phyloP scores from a whole-genome alignment of 352 stramenopile genomes.

The Pythium grandisporangium region DNA sequence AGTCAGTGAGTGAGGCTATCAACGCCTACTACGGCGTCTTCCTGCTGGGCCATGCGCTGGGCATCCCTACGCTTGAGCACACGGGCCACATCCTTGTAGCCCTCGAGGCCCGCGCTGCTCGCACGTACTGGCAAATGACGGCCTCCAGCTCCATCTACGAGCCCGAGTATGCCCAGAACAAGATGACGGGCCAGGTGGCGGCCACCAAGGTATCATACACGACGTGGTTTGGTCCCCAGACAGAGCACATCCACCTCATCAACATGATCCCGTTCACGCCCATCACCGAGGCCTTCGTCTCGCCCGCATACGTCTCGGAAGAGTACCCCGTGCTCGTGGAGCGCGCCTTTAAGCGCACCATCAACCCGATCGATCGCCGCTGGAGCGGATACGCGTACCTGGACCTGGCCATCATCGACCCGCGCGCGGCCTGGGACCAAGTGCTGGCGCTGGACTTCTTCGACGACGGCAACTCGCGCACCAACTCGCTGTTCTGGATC shows the following conservation, averaged over 20 bases:
- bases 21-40: slow-evolving; percentile 98
- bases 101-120: slow-evolving; percentile 89
- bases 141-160: slow-evolving; percentile 52
- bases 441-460: slow-evolving; percentile 67
- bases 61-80: slow-evolving; percentile 62
- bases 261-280: slow-evolving; percentile 91
- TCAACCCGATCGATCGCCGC: slow-evolving; percentile 57
- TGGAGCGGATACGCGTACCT: slow-evolving; percentile 84
- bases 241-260: slow-evolving; percentile 86
- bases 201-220: slow-evolving; percentile 78
- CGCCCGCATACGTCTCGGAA: slow-evolving; percentile 53
- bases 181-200: slow-evolving; percentile 78
- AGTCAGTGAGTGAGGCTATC: slow-evolving; percentile 94
- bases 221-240: slow-evolving; percentile 80
- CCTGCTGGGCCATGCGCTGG: slow-evolving; percentile 78
- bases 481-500: slow-evolving; percentile 88
- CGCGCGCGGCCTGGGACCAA: slow-evolving; percentile 49
- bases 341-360: slow-evolving; percentile 48
- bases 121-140: slow-evolving; percentile 96
- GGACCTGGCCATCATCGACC: slow-evolving; percentile 77
- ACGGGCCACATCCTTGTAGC: slow-evolving; percentile 89
- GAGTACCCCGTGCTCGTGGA: slow-evolving; percentile 74
- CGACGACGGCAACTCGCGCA: slow-evolving; percentile 81
- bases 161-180: slow-evolving; percentile 61
- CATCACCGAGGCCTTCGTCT: slow-evolving; percentile 68